Base-by-base conservation (phyloP, 108 stramenopile genomes). In the Schizochytrium sp. region DNA sequence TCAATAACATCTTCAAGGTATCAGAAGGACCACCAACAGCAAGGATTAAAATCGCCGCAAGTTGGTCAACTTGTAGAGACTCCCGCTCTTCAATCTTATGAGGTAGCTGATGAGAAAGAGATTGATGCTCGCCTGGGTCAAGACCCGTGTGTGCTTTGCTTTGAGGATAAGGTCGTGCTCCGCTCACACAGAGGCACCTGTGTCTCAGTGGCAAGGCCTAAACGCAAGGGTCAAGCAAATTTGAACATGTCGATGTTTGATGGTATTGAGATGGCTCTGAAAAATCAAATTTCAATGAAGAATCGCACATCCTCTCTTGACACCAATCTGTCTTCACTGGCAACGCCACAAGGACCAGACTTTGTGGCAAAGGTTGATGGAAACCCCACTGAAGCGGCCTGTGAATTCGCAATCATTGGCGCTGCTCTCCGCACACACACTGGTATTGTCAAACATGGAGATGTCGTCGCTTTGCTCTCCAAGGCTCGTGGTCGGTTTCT, bases 141-240 rank as follows among this genome's bases (percentile, higher is more conserved):
- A 13, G 76, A 83, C 47, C 76, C 76, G 8, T 49, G 47, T 2
- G 76, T 83, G 45, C 8, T 83, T 10, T 83, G 76, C 53, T 83
- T 55, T 40, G 76, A 83, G 53, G 76, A 83, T 53, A 83, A 83
- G 76, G 53, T 83, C 28, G 76, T 83, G 15, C 76, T 83, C 28
- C 76, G 76, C 76, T 83, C 76, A 38, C 47, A 49, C 76, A n/a
- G 53, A 17, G 76, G 76, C 17, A 49, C 76, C 47, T 83, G 76
- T 53, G 28, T 83, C 50, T 49, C 76, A 17, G 53, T 83, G 50
- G 47, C 76, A 10, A 47, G 53, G 17, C 50, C 47, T 38, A 83
- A 83, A 28, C 47, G 53, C 50, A 69, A 69, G 28, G 64, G 64
- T 8, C 64, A 69, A 44, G 44, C 64, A 8, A 69, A 69, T 38